Percentiles rank a stretch among this genome's conserved stretches.
Evolutionary conservation across 768 basidiomycete species (phyloP).

Genomic region (Macrocybe gigantea): DNA sequence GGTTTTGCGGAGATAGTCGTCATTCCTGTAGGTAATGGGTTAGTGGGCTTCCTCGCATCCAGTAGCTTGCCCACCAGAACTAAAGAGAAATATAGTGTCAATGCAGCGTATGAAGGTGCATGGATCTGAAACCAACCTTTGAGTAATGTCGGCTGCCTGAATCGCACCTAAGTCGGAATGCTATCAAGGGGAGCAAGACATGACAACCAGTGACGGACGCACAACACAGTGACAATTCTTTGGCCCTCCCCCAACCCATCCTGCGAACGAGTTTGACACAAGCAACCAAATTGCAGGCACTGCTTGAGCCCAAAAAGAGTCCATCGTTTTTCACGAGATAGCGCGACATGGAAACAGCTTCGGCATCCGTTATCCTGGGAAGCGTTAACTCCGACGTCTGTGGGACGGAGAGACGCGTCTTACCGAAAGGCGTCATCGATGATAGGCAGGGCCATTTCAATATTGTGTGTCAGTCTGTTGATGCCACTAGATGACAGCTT

Average conservation of each 20-base stretch:
- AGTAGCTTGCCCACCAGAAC: conserved; percentile 36
- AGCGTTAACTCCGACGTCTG: background rate
- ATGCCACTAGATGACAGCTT: conserved; percentile 57
- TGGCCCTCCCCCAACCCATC: conserved; percentile 65
- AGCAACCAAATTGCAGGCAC: conserved; percentile 94
- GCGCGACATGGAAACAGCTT: conserved; percentile 94
- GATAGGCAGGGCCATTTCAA: conserved; percentile 76
- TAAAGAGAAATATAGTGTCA: conserved; percentile 8
- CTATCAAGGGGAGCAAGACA: background rate
- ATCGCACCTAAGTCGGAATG: conserved; percentile 56
- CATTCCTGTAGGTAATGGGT: conserved; percentile 32
- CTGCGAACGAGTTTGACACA: conserved; percentile 75
- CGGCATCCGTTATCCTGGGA: conserved; percentile 82
- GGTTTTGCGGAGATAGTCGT: conserved; percentile 43
- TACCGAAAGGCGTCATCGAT: conserved; percentile 89
- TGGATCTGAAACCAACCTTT: conserved; percentile 45
- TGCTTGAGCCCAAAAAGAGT: conserved; percentile 91
- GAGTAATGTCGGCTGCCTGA: conserved; percentile 90
- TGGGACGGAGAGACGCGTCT: background rate
- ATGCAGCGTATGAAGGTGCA: conserved; percentile 6
- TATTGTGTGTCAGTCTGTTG: conserved; percentile 89
- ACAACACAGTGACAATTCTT: conserved; percentile 84
- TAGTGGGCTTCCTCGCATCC: background rate
- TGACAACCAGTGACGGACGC: conserved; percentile 9
- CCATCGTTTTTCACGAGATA: conserved; percentile 90